Percentiles rank a stretch among this genome's conserved stretches.
phyloP scores from a whole-genome alignment of 2,329 filamentous ascomycete genomes.

The Fusarium coffeatum region DNA sequence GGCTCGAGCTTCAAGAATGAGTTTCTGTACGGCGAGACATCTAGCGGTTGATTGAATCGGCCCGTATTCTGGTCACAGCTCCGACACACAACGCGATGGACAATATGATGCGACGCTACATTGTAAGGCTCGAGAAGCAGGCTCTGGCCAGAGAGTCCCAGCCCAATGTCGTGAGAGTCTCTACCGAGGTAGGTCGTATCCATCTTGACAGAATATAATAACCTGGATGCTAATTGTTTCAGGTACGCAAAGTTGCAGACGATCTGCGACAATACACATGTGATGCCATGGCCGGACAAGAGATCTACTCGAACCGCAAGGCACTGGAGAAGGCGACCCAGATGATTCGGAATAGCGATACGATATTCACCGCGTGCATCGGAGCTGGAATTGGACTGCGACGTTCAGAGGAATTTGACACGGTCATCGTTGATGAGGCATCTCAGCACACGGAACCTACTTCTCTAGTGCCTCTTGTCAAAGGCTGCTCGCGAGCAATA shows the following conservation, averaged over 20 bases:
- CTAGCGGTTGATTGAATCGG: background rate
- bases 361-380: conserved; percentile 60
- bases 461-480: conserved; percentile 55
- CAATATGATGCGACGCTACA: conserved; percentile 55
- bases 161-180: conserved; percentile 14
- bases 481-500: conserved; percentile 56
- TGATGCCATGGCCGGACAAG: conserved; percentile 49
- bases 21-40: conserved; percentile 46
- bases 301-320: conserved; percentile 43
- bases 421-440: conserved; percentile 59
- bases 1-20: conserved; percentile 54
- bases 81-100: conserved; percentile 60
- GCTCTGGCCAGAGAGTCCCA: background rate
- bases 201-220: background rate
- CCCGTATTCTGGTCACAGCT: conserved; percentile 54
- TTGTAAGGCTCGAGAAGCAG: conserved; percentile 23
- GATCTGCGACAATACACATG: conserved; percentile 52
- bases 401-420: conserved; percentile 52
- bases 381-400: conserved; percentile 57
- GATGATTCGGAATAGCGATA: conserved; percentile 50
- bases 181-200: conserved; percentile 20
- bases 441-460: conserved; percentile 60
- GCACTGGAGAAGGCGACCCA: conserved; percentile 53
- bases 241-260: conserved; percentile 51
- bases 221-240: background rate